Evolutionary conservation across 1,284 basidiomycete species (phyloP), one percentile per base, ranked within the genome.

Genomic region (Schizophyllum commune): DNA sequence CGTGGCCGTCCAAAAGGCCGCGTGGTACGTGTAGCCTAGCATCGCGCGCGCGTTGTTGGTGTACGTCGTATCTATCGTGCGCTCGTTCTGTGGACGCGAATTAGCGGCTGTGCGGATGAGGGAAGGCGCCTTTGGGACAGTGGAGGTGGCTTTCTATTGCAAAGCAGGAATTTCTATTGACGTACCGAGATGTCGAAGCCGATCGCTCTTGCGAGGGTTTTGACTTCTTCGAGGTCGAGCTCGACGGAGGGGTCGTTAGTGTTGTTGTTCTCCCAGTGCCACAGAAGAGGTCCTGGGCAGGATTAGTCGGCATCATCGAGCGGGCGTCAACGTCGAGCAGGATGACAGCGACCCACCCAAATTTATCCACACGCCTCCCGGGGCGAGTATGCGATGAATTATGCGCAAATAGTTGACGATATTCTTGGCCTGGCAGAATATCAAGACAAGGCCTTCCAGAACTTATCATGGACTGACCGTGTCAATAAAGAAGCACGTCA

Each of bases 401-500:
- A 91, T 86, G 39, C 88, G 83, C 17, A 97, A 80, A 68, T 96
- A 97, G 66, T 91, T 91, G n/a, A 96, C 83, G 51, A 97, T 85
- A 69, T 96, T 96, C 68, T 94, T 91, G 0, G 94, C 92, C 92
- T 94, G 67, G 15, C 27, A 27, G 27, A 5, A 5, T 5, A 27
- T 27, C 5, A 5, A 27, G 27, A 20, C 27, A 5, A 27, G 27
- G 27, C 27, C 27, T 27, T 27, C 27, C 27, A 27, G 27, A 27
- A 27, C 2, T 27, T 27, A 27, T 27, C 2, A 2, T 27, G 27
- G 27, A 27, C 83, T 66, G 64, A 89, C 93, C 5, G 96, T 98
- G 70, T 99, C 96, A 65, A 99, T 91, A 77, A 99, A 99, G 81
- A 98, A 99, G 73, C 94, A 98, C 0, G 96, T 99, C 63, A 97